Percentiles rank a stretch among this genome's conserved stretches.
These are phyloP conservation scores for Casaregolazyma lundiana DNA, from an alignment of 1,139 yeast genomes.

Conservation along the genomic window DNA sequence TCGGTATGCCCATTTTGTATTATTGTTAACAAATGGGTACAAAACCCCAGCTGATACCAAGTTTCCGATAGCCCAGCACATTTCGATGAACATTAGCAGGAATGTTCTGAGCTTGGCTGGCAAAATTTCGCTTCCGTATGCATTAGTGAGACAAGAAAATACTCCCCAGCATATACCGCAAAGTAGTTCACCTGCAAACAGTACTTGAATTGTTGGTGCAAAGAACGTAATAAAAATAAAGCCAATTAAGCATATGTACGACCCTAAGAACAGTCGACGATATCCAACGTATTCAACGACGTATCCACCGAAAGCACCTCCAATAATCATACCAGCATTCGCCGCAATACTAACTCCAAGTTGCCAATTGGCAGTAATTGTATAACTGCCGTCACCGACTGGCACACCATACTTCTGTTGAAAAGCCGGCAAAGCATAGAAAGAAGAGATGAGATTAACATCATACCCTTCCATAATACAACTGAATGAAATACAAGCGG, in stretches of 20 bases:
- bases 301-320: constrained; percentile 38
- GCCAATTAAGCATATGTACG: constrained; percentile 31
- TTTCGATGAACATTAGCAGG: constrained; percentile 12
- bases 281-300: constrained; percentile 41
- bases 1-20: constrained; percentile 17
- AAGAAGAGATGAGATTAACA: constrained; percentile 33
- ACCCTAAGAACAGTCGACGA: constrained; percentile 35
- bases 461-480: constrained; percentile 48
- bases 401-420: constrained; percentile 10
- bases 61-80: constrained; percentile 15
- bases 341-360: constrained; percentile 39
- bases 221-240: constrained; percentile 43
- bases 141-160: constrained; percentile 40
- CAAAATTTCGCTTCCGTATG: constrained; percentile 47
- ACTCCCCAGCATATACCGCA: constrained; percentile 40
- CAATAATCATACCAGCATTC: constrained; percentile 38
- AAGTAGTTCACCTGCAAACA: constrained; percentile 12
- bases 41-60: constrained; percentile 15
- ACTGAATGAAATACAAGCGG: constrained; percentile 37
- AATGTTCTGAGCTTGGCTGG: constrained; percentile 39
- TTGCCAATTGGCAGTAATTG: constrained; percentile 45
- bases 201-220: constrained; percentile 34
- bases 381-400: constrained; percentile 26
- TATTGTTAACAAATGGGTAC: constrained; percentile 10
- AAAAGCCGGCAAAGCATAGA: constrained; percentile 19